Conservation (phyloP, 2,329 filamentous ascomycete genomes). For the Sphaerostilbella broomeana region DNA sequence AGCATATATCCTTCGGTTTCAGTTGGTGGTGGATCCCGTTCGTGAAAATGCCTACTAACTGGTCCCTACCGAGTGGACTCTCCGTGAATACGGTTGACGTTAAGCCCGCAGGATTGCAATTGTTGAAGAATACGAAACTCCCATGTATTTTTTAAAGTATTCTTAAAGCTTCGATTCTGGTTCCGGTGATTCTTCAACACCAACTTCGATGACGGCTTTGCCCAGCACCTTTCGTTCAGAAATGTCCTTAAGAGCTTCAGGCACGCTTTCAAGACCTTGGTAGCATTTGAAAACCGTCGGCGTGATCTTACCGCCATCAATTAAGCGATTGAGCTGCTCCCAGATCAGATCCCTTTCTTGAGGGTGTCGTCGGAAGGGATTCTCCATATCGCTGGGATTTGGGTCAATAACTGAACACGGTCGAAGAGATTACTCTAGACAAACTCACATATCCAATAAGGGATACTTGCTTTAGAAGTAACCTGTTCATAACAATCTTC, state of each 20-base stretch:
- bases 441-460: conserved; percentile 45
- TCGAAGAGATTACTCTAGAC: background rate
- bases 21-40: background rate
- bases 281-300: conserved; percentile 47
- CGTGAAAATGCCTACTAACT: too few species aligned
- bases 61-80: too few species aligned
- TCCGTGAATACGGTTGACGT: too few species aligned
- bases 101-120: too few species aligned
- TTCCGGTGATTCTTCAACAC: background rate
- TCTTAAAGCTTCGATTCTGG: conserved; percentile 11
- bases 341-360: conserved; percentile 42
- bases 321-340: conserved; percentile 42
- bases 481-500: conserved; percentile 45
- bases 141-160: too few species aligned
- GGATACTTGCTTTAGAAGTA: conserved; percentile 46
- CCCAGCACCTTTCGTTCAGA: conserved; percentile 45
- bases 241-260: conserved; percentile 45
- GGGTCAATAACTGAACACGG: background rate
- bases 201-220: conserved; percentile 38
- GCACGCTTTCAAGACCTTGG: conserved; percentile 42
- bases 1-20: conserved; percentile 1
- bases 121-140: too few species aligned
- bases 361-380: conserved; percentile 43
- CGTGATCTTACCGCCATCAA: conserved; percentile 40
- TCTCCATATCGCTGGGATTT: conserved; percentile 48